A percentile compares a stretch with the other conserved stretches of the same genome.
Evolutionary conservation across 2,329 filamentous ascomycete genomes (phyloP).

Genomic region (Beauveria scarabaeidicola): DNA sequence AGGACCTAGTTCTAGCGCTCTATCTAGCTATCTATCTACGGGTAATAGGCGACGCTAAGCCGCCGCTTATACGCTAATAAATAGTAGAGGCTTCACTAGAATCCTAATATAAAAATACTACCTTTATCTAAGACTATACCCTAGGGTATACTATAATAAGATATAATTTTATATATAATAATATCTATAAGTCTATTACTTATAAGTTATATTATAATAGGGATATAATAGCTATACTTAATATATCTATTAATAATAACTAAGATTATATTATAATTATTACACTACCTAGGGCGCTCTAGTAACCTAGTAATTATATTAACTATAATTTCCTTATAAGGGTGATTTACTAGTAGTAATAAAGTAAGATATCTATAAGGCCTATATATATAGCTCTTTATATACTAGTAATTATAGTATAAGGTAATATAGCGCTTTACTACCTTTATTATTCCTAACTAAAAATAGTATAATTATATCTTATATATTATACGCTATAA

Average conservation of each 20-base stretch:
- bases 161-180: slow-evolving; percentile 14
- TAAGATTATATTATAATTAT: slow-evolving; percentile 1
- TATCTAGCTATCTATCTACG: neutral
- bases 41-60: no score
- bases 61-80: no score
- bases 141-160: neutral
- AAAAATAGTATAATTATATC: neutral
- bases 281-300: neutral
- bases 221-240: neutral
- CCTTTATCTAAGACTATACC: slow-evolving; percentile 18
- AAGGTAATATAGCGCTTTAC: slow-evolving; percentile 8
- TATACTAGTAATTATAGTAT: neutral
- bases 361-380: slow-evolving; percentile 19
- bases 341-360: neutral
- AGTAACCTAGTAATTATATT: neutral
- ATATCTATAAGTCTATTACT: slow-evolving; percentile 19
- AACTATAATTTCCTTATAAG: slow-evolving; percentile 13
- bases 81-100: no score
- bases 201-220: slow-evolving; percentile 6
- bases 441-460: neutral
- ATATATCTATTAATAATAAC: neutral
- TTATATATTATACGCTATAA: neutral
- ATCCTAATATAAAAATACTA: slow-evolving; percentile 1
- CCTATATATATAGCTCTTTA: slow-evolving; percentile 14
- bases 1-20: neutral